Evolutionary conservation across 2,329 filamentous ascomycete genomes (phyloP), one percentile per base, ranked within the genome.

Genomic region (Ophioceras dolichostomum): DNA sequence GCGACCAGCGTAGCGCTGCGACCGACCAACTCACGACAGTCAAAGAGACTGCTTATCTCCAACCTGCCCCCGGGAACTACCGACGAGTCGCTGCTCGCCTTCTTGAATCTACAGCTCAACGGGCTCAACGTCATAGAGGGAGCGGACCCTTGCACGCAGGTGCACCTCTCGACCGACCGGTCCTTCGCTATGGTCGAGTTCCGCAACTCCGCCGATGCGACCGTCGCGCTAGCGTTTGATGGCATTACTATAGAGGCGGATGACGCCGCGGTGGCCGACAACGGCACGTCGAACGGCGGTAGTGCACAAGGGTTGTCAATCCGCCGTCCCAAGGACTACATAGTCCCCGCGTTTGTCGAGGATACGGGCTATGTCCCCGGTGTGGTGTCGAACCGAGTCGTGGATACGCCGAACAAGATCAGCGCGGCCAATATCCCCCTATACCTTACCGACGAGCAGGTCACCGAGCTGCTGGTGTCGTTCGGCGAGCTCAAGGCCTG

Each of bases 21-120:
- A 59, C 87, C 91, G 4, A 83, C 83, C 37, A 94, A 94, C 58
- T 88, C 91, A 13, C 81, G 91, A 46, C 91, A 98, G 62, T 79
- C 88, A 36, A 96, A 93, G 66, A 83, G 93, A 47, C 74, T 99
- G 18, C 76, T 98, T 47, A 75, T 88, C 21, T 79, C 86, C 61
- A 94, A 94, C 54, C 60, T 98, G 12, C 83, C 89, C 2, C 51
- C 71, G 2, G 71, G 67, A 18, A 71, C 73, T n/a, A 83, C 75
- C 12, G 85, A 94, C 41, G 88, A 94, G 37, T 65, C 63, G 43
- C 57, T 98, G 29, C 64, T 81, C 42, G 71, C 77, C 17, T 98
- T 95, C 63, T 95, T 98, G 70, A 98, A 98, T 53, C 68, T 94
- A 18, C 88, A 96, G 57, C 73, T 99, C 36, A 96, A 98, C 50